Base-by-base conservation (phyloP, 2,329 filamentous ascomycete species). In the Fusarium mundagurra region DNA sequence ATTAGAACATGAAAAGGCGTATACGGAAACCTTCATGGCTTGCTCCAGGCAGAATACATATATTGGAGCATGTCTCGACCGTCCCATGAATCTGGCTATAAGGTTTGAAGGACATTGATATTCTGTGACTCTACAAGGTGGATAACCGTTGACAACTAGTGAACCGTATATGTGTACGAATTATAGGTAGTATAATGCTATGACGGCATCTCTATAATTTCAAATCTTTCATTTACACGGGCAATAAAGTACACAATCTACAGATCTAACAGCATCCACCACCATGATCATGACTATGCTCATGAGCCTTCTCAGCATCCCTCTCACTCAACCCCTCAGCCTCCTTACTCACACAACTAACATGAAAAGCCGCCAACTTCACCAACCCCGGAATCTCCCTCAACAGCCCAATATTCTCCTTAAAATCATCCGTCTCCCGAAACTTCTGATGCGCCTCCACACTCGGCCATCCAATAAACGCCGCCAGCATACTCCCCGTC, bases 381-480 rank as follows among this genome's bases (percentile, higher is more conserved):
- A 75, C 6, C 39, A 79, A 22, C 0, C 76, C 66, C 0, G 77
- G 76, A n/a, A 77, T 72, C 10, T 68, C 73, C 44, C 76, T 67
- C 24, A 81, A 13, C 24, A 80, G 7, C 0, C 70, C 64, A 31
- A 83, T 76, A n/a, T 78, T 78, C 13, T 82, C 76, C 69, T 82
- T 82, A 44, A 84, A 85, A 0, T 71, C 67, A 14, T 80, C 65
- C 11, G 79, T 82, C 38, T 83, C 80, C 4, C 81, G 75, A 66
- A 81, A 85, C 58, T 76, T 75, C 64, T 76, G 65, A 53, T 85
- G 84, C 34, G 81, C 80, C 43, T 84, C 81, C 3, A 83, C 71
- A 39, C 81, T 84, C 0, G 81, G 74, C 84, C 84, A 85, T 1
- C 82, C 82, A 18, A 85, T 78, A 6, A 84, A 75, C 0, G 71